Conservation (phyloP, 257 asterid species). For the Ehretia macrophylla region DNA sequence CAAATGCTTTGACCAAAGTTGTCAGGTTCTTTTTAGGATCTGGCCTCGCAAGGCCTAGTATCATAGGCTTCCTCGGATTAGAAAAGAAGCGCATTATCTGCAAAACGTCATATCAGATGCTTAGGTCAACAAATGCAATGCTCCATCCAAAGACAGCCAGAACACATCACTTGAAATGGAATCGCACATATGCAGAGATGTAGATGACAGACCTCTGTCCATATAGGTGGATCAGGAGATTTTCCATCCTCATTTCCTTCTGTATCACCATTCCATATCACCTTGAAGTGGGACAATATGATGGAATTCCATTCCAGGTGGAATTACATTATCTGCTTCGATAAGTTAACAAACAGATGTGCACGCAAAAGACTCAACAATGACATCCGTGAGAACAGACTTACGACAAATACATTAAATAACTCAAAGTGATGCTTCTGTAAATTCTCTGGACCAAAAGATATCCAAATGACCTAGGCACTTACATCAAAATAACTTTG, state of each 20-base stretch:
- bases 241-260: slow-evolving; percentile 83
- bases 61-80: slow-evolving; percentile 99
- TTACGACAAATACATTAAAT: too few species aligned
- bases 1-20: slow-evolving; percentile 97
- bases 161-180: not conserved
- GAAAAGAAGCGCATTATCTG: slow-evolving; percentile 99
- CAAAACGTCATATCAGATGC: slow-evolving; percentile 6
- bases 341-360: too few species aligned
- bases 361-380: too few species aligned
- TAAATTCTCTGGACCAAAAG: too few species aligned
- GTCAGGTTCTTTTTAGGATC: slow-evolving; percentile 96
- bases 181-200: not conserved
- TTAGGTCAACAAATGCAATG: not conserved
- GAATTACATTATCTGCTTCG: slow-evolving; percentile 33
- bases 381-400: too few species aligned
- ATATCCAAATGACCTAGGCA: too few species aligned
- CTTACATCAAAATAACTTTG: too few species aligned
- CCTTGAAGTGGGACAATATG: slow-evolving; percentile 95
- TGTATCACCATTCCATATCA: slow-evolving; percentile 71
- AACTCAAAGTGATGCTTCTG: too few species aligned
- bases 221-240: slow-evolving; percentile 76
- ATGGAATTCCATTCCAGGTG: slow-evolving; percentile 99
- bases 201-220: slow-evolving; percentile 68
- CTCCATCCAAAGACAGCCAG: slow-evolving; percentile 3
- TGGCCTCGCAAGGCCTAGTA: slow-evolving; percentile 99